Base-by-base conservation (phyloP, 345 rosid genomes). In the Rhodamnia argentea region DNA sequence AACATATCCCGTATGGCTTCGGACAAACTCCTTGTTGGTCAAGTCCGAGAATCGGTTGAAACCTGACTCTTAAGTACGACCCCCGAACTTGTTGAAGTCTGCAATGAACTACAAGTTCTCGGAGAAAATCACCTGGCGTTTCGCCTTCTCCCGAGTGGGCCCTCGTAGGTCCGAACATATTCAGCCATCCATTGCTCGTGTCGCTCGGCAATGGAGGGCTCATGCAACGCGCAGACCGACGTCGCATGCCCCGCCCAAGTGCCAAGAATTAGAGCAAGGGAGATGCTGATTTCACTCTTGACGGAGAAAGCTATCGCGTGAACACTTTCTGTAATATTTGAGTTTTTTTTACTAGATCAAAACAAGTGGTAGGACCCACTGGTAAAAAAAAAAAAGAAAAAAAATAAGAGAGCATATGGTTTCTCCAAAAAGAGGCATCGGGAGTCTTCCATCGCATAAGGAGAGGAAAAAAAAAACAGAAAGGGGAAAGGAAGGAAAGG, bases 21-120 rank as follows among this genome's bases (percentile, higher is more conserved):
- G 24, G 64, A 57, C 55, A 51, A 91, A 89, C 84, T 89, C 92
- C 58, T 89, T 54, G 52, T 86, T 87, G 29, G 91, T 91, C 47
- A 50, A 74, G 50, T 92, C 92, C 0, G 88, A 89, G 81, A 92
- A 90, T 54, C 37, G 82, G 23, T 90, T 90, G 60, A 91, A 9
- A 40, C 89, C 60, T 11, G 91, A 85, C 87, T 87, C 84, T 85
- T 90, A 92, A 50, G 88, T 40, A n/a, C 40, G 59, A 5, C 82
- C 37, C 23, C 85, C 86, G 0, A 50, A 87, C 4, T 81, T 54
- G 58, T 89, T 92, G 40, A 88, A 85, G 3, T 87, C 85, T 29
- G 85, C 91, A 29, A 90, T 86, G 55, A 87, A 90, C 76, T 42
- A 83, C 16, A 89, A 85, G 81, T 91, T 90, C 22, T 85, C 59